Evolutionary conservation across 768 basidiomycete genomes (phyloP).

Genomic region (Tubosaeta sp.): DNA sequence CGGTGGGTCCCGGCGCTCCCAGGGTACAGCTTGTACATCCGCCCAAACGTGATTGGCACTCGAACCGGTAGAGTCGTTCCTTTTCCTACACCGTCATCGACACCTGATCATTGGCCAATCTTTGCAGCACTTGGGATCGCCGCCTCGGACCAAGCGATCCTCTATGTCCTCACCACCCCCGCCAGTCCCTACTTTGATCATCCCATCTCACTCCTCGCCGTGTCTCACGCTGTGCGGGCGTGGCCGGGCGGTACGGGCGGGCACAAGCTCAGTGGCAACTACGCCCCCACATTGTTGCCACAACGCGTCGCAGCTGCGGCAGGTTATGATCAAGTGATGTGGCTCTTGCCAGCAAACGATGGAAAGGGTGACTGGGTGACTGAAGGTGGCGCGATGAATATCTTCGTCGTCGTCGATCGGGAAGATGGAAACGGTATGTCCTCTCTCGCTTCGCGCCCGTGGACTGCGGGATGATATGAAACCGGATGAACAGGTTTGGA

Average conservation of each 20-base stretch:
- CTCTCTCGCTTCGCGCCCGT: background rate
- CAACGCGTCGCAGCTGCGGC: slow-evolving; percentile 59
- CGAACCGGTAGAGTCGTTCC: slow-evolving; percentile 27
- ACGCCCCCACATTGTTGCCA: slow-evolving; percentile 56
- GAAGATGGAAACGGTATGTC: slow-evolving; percentile 49
- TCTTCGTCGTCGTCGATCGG: slow-evolving; percentile 62
- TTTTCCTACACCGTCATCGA: background rate
- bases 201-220: slow-evolving; percentile 54
- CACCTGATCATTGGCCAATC: background rate
- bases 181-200: slow-evolving; percentile 50
- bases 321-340: slow-evolving; percentile 77
- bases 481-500: slow-evolving; percentile 53
- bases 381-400: slow-evolving; percentile 77
- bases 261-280: slow-evolving; percentile 63
- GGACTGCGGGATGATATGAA: background rate
- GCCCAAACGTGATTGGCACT: slow-evolving; percentile 66
- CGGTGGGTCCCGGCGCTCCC: slow-evolving; percentile 77
- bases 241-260: slow-evolving; percentile 74
- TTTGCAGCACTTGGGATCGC: slow-evolving; percentile 54
- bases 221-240: slow-evolving; percentile 73
- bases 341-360: slow-evolving; percentile 43
- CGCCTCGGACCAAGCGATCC: slow-evolving; percentile 73
- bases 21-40: slow-evolving; percentile 83
- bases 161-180: slow-evolving; percentile 81
- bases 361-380: slow-evolving; percentile 53